Evolutionary conservation across 78 protist genomes (phyloP).

Genomic region (Dictyostelium purpureum): DNA sequence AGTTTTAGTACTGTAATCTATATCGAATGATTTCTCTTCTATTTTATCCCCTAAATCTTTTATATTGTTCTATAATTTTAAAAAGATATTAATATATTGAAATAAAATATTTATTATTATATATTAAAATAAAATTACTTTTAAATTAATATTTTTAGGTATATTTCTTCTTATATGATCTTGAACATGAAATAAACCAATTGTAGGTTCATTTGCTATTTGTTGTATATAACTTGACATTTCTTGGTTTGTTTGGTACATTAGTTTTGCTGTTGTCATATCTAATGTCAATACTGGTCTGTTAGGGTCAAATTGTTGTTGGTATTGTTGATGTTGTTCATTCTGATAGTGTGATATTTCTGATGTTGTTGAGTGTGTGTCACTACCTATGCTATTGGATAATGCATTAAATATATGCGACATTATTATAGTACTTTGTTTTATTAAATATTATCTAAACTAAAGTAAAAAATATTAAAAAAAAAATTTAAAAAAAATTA

Average conservation of each 20-base stretch:
- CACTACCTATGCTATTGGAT: no score
- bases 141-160: slow-evolving; percentile 63
- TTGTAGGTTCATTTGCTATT: slow-evolving; percentile 79
- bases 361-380: no score
- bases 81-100: not conserved
- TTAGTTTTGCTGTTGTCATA: slow-evolving; percentile 34
- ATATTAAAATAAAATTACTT: not conserved
- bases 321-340: no score
- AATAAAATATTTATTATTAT: not conserved
- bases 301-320: not conserved
- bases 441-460: not conserved
- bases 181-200: slow-evolving; percentile 79
- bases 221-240: slow-evolving; percentile 68
- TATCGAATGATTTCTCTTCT: slow-evolving; percentile 44
- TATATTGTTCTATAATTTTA: not conserved
- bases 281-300: slow-evolving; percentile 34
- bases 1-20: slow-evolving; percentile 23
- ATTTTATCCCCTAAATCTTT: not conserved
- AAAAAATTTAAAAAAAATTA: no score
- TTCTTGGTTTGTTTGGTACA: slow-evolving; percentile 11
- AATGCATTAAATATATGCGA: no score
- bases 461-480: not conserved
- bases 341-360: no score
- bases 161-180: slow-evolving; percentile 74
- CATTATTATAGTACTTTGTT: not conserved